Conservation (phyloP, 371 early-diverging fungal species). For the Capniomyces stellatus region DNA sequence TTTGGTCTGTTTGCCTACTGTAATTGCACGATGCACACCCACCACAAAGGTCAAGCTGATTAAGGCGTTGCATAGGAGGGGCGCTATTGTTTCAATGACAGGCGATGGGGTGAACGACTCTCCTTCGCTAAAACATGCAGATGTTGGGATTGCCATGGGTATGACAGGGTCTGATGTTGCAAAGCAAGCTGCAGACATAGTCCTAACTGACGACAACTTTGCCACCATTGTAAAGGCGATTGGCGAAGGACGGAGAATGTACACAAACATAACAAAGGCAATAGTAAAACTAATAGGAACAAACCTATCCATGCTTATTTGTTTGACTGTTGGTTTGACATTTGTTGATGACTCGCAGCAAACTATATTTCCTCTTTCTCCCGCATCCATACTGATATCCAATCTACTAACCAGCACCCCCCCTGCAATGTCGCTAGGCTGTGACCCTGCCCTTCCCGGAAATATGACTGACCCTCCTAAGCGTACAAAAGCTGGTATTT, state of each 20-base stretch:
- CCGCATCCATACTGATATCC: slow-evolving; percentile 72
- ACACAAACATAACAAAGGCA: slow-evolving; percentile 92
- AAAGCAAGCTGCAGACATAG: slow-evolving; percentile 74
- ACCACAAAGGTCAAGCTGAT: slow-evolving; percentile 77
- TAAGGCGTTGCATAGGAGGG: slow-evolving; percentile 14
- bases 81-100: slow-evolving; percentile 74
- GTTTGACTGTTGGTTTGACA: slow-evolving; percentile 44
- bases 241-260: slow-evolving; percentile 90
- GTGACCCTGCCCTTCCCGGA: slow-evolving; percentile 61
- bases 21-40: slow-evolving; percentile 86
- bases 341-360: slow-evolving; percentile 34
- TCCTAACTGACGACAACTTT: slow-evolving; percentile 89
- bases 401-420: slow-evolving; percentile 66
- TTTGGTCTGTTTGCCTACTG: slow-evolving; percentile 59
- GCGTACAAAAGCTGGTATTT: slow-evolving; percentile 37
- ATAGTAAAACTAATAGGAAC: slow-evolving; percentile 74
- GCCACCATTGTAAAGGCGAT: slow-evolving; percentile 89
- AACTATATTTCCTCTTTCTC: slow-evolving; percentile 51
- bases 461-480: slow-evolving; percentile 73
- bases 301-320: slow-evolving; percentile 54
- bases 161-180: slow-evolving; percentile 81
- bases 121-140: slow-evolving; percentile 77
- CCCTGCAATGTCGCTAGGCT: slow-evolving; percentile 66
- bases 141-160: slow-evolving; percentile 85
- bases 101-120: slow-evolving; percentile 99